Evolutionary conservation across 352 stramenopile genomes (phyloP).

Genomic region (Phytophthora pistaciae): DNA sequence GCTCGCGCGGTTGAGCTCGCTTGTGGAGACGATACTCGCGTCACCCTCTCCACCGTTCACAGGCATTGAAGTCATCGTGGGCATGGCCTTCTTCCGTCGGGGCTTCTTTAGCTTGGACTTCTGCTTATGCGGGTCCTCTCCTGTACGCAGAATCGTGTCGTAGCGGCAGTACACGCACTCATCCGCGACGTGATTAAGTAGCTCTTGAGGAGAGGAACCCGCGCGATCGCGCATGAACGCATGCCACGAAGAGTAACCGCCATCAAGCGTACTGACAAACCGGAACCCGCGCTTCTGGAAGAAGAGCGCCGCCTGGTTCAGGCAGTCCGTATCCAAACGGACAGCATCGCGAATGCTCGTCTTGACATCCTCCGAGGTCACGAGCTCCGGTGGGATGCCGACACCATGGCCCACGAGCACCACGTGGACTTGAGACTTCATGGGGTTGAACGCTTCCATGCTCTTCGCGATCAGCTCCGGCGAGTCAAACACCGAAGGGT

Average conservation of each 20-base stretch:
- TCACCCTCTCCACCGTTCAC: constrained; percentile 81
- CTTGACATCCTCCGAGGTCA: constrained; percentile 72
- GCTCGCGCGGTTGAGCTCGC: constrained; percentile 38
- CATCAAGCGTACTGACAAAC: constrained; percentile 83
- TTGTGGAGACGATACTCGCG: constrained; percentile 75
- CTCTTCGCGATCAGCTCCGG: constrained; percentile 80
- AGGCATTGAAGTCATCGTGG: constrained; percentile 71
- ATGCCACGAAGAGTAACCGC: constrained; percentile 85
- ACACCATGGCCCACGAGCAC: constrained; percentile 82
- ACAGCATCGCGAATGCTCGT: constrained; percentile 82
- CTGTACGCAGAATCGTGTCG: constrained; percentile 75
- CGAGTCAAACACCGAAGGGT: constrained; percentile 83
- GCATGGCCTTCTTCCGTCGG: constrained; percentile 78
- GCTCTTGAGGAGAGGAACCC: constrained; percentile 62
- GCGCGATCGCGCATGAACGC: constrained; percentile 82
- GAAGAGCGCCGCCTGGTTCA: constrained; percentile 82
- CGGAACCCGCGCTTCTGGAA: constrained; percentile 88
- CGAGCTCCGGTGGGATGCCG: constrained; percentile 65
- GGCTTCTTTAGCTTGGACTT: constrained; percentile 48
- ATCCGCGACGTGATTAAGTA: constrained; percentile 72
- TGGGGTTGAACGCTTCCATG: constrained; percentile 72
- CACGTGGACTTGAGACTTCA: constrained; percentile 81
- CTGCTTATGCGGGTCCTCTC: constrained; percentile 71
- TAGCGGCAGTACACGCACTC: constrained; percentile 86
- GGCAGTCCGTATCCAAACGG: constrained; percentile 65